phyloP scores from a whole-genome alignment of 2,329 filamentous ascomycete species.

The Tolypocladium album region DNA sequence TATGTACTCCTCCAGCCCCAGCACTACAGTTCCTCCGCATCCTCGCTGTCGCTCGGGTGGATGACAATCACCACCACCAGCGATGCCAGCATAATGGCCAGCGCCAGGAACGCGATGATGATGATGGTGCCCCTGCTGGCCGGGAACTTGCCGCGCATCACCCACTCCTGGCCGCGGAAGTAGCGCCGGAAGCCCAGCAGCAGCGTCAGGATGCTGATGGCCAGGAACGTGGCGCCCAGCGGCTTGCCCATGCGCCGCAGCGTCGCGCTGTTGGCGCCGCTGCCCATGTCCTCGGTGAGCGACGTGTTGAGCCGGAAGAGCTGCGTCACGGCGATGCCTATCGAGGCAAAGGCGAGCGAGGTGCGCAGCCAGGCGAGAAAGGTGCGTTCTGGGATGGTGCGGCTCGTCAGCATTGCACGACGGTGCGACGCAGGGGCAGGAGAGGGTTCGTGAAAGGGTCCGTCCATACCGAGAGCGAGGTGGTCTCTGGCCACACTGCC shows the following conservation, averaged over 20 bases:
- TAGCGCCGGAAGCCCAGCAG: conserved; percentile 71
- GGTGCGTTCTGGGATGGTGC: conserved; percentile 53
- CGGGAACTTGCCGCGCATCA: conserved; percentile 70
- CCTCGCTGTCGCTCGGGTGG: conserved; percentile 20
- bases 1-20: not conserved
- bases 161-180: conserved; percentile 68
- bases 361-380: conserved; percentile 81
- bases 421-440: not conserved
- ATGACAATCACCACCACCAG: conserved; percentile 50
- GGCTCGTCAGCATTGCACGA: not conserved
- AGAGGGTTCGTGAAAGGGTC: no score
- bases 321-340: conserved; percentile 75
- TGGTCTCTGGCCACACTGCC: conserved; percentile 76
- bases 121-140: conserved; percentile 67
- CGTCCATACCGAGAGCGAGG: conserved; percentile 58
- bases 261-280: conserved; percentile 25
- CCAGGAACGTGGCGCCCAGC: conserved; percentile 66
- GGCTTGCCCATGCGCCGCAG: conserved; percentile 60
- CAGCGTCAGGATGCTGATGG: conserved; percentile 63
- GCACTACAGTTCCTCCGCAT: conserved; percentile 1
- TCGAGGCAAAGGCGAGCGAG: conserved; percentile 69
- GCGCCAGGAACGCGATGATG: conserved; percentile 54
- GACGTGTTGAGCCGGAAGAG: conserved; percentile 73
- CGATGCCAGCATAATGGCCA: conserved; percentile 49
- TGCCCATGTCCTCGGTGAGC: conserved; percentile 24